Conservation (phyloP, 257 asterid genomes). For the Solanum etuberosum region DNA sequence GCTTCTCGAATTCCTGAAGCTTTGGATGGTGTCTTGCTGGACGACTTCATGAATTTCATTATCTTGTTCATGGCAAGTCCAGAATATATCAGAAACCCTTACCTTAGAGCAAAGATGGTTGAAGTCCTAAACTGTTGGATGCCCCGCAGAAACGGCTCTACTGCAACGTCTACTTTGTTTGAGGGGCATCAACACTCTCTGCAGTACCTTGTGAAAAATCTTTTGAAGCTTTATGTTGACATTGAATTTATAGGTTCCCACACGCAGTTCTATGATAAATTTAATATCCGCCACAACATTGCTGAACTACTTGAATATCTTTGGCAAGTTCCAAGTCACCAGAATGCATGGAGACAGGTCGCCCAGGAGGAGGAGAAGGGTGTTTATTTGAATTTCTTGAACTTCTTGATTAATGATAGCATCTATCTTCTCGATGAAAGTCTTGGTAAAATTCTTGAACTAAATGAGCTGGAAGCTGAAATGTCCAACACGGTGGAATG, state of each 20-base stretch:
- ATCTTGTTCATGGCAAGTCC: constrained; percentile 99
- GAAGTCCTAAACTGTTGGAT: constrained; percentile 97
- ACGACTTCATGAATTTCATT: constrained; percentile 93
- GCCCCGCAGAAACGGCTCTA: constrained; percentile 86
- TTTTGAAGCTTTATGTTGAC: constrained; percentile 89
- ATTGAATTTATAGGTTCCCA: constrained; percentile 98
- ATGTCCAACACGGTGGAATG: constrained; percentile 87
- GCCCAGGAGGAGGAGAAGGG: constrained; percentile 99
- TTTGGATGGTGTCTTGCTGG: constrained; percentile 82
- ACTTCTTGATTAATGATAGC: constrained; percentile 91
- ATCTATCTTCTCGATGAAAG: constrained; percentile 92
- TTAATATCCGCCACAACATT: constrained; percentile 94
- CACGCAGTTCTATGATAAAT: constrained; percentile 99
- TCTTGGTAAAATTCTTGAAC: constrained; percentile 90
- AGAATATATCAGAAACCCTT: constrained; percentile 81
- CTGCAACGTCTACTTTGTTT: constrained; percentile 67
- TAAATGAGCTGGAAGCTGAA: constrained; percentile 91
- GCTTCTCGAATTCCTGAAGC: constrained; percentile 95
- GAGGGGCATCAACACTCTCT: constrained; percentile 90
- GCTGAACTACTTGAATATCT: constrained; percentile 93
- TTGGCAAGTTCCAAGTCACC: constrained; percentile 98
- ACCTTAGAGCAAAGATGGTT: constrained; percentile 95
- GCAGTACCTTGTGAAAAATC: constrained; percentile 80
- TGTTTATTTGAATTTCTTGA: constrained; percentile 76
- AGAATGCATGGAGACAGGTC: constrained; percentile 93